Evolutionary conservation across 2,329 filamentous ascomycete genomes (phyloP).

Genomic region (Rachicladosporium sp.): DNA sequence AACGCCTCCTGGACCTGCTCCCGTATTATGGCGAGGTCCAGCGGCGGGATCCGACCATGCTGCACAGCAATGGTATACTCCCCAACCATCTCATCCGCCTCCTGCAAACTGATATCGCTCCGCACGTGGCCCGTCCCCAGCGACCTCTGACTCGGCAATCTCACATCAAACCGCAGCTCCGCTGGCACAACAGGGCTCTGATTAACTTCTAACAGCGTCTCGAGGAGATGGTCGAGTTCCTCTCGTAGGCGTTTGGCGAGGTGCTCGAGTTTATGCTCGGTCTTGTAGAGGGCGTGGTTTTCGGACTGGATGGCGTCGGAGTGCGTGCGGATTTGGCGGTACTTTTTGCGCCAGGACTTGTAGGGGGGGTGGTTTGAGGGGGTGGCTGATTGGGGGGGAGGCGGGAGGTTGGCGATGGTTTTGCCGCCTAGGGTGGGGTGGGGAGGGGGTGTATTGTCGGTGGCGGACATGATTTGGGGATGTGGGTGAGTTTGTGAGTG

Average conservation of each 20-base stretch:
- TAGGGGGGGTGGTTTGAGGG: constrained; percentile 16
- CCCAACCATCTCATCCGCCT: constrained; percentile 18
- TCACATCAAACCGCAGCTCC: constrained; percentile 45
- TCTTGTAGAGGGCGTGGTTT: constrained; percentile 68
- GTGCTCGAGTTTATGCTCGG: constrained; percentile 68
- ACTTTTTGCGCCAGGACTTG: constrained; percentile 59
- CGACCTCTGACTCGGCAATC: constrained; percentile 52
- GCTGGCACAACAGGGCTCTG: constrained; percentile 43
- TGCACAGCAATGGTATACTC: constrained; percentile 26
- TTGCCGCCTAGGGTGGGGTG: constrained; percentile 13
- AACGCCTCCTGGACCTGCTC: constrained; percentile 19
- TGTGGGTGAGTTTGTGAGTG: too few species aligned
- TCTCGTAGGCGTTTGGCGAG: constrained; percentile 74
- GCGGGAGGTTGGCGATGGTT: constrained; percentile 3
- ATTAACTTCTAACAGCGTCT: constrained; percentile 83
- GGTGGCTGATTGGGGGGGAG: constrained; percentile 2
- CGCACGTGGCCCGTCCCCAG: constrained; percentile 22
- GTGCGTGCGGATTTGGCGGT: constrained; percentile 71
- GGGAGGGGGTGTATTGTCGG: constrained; percentile 15
- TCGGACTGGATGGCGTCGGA: constrained; percentile 70
- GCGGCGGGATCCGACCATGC: constrained; percentile 17
- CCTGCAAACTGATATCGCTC: constrained; percentile 18
- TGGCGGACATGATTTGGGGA: constrained; percentile 15
- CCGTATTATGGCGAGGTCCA: constrained; percentile 21
- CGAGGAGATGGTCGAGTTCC: constrained; percentile 79